Evolutionary conservation across 495 filamentous ascomycete species (phyloP).

Genomic region (Aspergillus haitiensis): DNA sequence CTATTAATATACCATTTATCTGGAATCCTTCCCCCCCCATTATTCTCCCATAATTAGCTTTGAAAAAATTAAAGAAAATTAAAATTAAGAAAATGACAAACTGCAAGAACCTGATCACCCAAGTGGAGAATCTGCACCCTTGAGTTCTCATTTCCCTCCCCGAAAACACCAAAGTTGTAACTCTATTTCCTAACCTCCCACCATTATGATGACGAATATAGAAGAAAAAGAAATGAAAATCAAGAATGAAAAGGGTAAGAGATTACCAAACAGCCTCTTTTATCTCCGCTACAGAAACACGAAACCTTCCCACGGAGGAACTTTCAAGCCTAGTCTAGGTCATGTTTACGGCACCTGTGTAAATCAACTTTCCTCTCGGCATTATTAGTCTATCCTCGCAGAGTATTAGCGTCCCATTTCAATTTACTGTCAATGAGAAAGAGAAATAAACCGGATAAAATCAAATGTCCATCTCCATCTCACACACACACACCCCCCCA

Average conservation of each 20-base stretch:
- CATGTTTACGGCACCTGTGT: too few relatives aligned
- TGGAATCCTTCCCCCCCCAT: not conserved
- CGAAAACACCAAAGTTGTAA: not conserved
- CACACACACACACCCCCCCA: too few relatives aligned
- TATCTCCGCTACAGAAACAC: not conserved
- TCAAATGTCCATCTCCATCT: too few relatives aligned
- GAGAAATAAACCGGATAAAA: too few relatives aligned
- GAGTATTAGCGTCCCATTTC: too few relatives aligned
- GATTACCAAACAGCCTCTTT: not conserved
- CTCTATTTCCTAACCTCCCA: not conserved
- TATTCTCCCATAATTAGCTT: conserved; percentile 21
- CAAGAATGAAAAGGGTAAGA: not conserved
- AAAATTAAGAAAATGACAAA: too few relatives aligned
- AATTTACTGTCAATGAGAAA: too few relatives aligned
- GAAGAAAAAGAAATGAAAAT: not conserved
- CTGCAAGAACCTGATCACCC: too few relatives aligned
- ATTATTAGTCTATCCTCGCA: too few relatives aligned
- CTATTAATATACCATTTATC: conserved; percentile 16
- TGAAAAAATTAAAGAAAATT: not conserved
- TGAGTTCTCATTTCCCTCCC: conserved; percentile 2
- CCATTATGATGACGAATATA: not conserved
- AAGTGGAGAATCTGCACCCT: conserved; percentile 15
- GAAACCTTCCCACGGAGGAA: too few relatives aligned
- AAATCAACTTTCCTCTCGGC: too few relatives aligned
- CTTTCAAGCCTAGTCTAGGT: too few relatives aligned